Evolutionary conservation across 805 yeast species (phyloP), one percentile per base, ranked within the genome.

Genomic region (Maudiozyma saulgeensis): DNA sequence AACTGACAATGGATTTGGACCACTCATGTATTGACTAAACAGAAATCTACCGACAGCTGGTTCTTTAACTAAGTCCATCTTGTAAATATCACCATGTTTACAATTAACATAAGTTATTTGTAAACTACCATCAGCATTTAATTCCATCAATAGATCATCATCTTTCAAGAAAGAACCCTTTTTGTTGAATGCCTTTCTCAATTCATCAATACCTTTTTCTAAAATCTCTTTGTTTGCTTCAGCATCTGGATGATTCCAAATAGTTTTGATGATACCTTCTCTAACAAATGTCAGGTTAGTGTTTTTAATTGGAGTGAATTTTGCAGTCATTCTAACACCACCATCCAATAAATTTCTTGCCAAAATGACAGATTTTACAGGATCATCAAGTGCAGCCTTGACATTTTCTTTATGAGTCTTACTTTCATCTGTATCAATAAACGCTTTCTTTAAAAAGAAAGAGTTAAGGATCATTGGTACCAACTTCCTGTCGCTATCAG

Each of bases 271-370:
- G 52, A 93, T 77, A 0, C 98, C 98, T 62, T 93, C 98, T 55
- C 85, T 78, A 59, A 91, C 68, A 63, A 93, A 98, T 53, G 81
- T 80, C 67, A 85, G 89, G 67, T 91, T 97, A 0, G 98, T 91
- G 64, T 86, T 88, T 62, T 96, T 78, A 16, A 84, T 81, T 0
- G 99, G 97, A 11, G 84, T 81, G 51, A 91, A 82, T 53, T 95
- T 74, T 25, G 89, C 82, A 43, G 81, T 71, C 56, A 88, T 75
- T 50, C 80, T 76, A 35, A 84, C 77, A 13, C 81, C 78, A 11
- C 78, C 66, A 41, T 77, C 79, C 40, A 89, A 62, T 44, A 90
- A 68, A 48, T 76, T 72, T 18, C 76, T 73, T 28, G 87, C 66
- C 18, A 87, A 59, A 2, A 76, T 71, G 9, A 72, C 68, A 0